Conservation (phyloP, 345 rosid species). For the Heritiera littoralis region DNA sequence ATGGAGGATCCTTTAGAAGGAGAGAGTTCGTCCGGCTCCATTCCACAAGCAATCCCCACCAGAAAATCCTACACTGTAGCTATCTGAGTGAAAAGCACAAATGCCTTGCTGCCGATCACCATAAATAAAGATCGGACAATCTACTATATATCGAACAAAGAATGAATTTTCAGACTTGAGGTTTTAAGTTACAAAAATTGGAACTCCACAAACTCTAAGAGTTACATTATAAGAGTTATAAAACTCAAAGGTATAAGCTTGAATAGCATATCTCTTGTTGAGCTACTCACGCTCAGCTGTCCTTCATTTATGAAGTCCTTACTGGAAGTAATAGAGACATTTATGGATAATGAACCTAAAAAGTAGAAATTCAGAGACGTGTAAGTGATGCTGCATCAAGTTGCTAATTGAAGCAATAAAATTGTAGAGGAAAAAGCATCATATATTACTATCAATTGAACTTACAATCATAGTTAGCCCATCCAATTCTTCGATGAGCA, state of each 20-base stretch:
- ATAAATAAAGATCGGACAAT: constrained; percentile 34
- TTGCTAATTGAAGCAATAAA: neutral
- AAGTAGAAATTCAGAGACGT: neutral
- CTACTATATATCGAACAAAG: constrained; percentile 21
- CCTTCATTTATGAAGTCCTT: constrained; percentile 67
- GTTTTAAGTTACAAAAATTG: constrained; percentile 40
- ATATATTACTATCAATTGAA: constrained; percentile 14
- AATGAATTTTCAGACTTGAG: constrained; percentile 25
- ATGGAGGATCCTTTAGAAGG: constrained; percentile 13
- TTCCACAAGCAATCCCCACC: no score
- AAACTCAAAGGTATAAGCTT: constrained; percentile 41
- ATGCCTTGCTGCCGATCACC: constrained; percentile 34
- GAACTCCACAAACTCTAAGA: constrained; percentile 32
- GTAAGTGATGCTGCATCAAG: neutral
- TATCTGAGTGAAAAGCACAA: constrained; percentile 13
- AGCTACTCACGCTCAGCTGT: constrained; percentile 48
- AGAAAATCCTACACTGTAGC: neutral
- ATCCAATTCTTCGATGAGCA: constrained; percentile 77
- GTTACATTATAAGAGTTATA: constrained; percentile 40
- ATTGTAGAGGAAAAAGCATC: neutral
- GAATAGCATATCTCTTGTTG: constrained; percentile 44
- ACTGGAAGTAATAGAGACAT: constrained; percentile 74
- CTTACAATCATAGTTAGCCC: constrained; percentile 96
- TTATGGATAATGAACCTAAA: constrained; percentile 82
- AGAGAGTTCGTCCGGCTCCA: no score